Evolutionary conservation across 2,329 filamentous ascomycete species (phyloP).

Genomic region (Monosporascus sp.): DNA sequence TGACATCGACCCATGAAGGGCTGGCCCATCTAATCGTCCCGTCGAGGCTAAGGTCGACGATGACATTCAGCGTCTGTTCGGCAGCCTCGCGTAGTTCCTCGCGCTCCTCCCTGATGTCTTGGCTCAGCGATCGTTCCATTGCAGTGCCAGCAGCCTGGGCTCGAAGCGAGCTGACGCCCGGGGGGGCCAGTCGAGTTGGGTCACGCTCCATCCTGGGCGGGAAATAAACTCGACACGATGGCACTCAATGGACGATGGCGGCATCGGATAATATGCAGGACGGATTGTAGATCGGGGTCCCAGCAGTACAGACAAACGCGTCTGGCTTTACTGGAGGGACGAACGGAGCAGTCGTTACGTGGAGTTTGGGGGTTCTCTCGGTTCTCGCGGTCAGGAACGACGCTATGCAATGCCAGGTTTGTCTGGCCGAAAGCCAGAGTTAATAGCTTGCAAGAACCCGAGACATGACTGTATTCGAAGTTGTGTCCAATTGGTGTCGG

Average conservation of each 20-base stretch:
- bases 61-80: slow-evolving; percentile 93
- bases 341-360: slow-evolving; percentile 13
- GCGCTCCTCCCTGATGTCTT: slow-evolving; percentile 87
- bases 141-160: slow-evolving; percentile 38
- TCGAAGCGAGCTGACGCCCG: slow-evolving; percentile 48
- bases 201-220: slow-evolving; percentile 41
- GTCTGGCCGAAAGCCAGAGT: slow-evolving; percentile 35
- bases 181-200: slow-evolving; percentile 44
- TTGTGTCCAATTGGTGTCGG: slow-evolving; percentile 12
- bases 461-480: slow-evolving; percentile 32
- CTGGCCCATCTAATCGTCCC: slow-evolving; percentile 93
- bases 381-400: slow-evolving; percentile 14
- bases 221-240: slow-evolving; percentile 18
- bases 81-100: slow-evolving; percentile 93
- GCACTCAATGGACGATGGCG: slow-evolving; percentile 24
- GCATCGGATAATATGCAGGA: slow-evolving; percentile 26
- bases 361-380: slow-evolving; percentile 8
- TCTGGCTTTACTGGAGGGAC: slow-evolving; percentile 5
- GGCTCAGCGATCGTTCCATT: slow-evolving; percentile 69
- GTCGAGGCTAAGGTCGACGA: slow-evolving; percentile 88
- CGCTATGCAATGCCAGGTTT: slow-evolving; percentile 25
- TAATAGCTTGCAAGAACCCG: slow-evolving; percentile 30
- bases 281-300: slow-evolving; percentile 8
- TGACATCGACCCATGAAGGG: slow-evolving; percentile 89
- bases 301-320: slow-evolving; percentile 21